Evolutionary conservation across 2,329 filamentous ascomycete genomes (phyloP), one percentile per base, ranked within the genome.

Genomic region (Metarhizium brunneum): DNA sequence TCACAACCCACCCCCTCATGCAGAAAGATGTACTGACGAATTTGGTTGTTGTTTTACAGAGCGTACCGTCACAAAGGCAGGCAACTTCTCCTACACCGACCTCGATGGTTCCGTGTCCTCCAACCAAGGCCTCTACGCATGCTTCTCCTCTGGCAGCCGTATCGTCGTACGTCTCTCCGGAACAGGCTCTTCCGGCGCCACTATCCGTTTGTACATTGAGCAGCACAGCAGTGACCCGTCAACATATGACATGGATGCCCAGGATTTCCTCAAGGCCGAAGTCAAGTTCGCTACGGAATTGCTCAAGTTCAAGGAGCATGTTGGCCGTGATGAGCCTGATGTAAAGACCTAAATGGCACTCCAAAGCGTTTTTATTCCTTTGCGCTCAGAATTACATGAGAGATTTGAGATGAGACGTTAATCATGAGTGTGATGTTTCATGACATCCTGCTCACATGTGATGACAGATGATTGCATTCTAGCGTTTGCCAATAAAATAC

Each of bases 51-150:
- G 11, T 42, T 14, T 53, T 2, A 36, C 54, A 83, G 81, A 80
- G 61, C 88, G 88, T 70, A 95, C 90, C 67, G 90, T 96, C 47
- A 77, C 84, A 52, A 89, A 95, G 65, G 92, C 92, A 6, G 94
- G 92, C 62, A 92, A 99, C 81, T 99, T 99, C 74, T 90, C 90
- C 36, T 99, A 99, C 82, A 97, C 90, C 8, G 94, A 99, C 69
- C 85, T 99, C n/a, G 94, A 99, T 67, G 94, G 92, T 59, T 96
- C 90, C 62, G 90, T 97, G 54, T 88, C 90, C 67, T 90, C 91
- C 70, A 95, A 96, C 79, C 94, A 99, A 77, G 94, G 94, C 62
- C 85, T 99, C 64, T 99, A 89, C 69, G 88, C 92, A 70, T 88
- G 89, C 73, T 97, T 97, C 74, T 90, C 91, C 55, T 92, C 95